Base-by-base conservation (phyloP, 2,329 filamentous ascomycete genomes). In the Aspergillus fumigatiaffinis region DNA sequence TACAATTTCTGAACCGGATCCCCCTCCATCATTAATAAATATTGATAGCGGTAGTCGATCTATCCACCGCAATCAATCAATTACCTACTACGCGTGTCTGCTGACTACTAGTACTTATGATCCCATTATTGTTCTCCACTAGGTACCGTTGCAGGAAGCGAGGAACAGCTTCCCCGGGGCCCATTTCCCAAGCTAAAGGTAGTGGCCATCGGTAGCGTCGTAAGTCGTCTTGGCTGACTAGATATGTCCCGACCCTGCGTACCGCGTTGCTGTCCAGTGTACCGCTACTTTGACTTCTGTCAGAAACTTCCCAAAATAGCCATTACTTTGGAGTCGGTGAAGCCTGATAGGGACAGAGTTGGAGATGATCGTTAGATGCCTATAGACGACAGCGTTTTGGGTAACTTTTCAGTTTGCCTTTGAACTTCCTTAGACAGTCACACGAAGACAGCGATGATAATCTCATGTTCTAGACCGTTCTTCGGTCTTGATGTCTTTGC, bases 141-240 rank as follows among this genome's bases (percentile, higher is more conserved):
- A 56, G 44, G 55, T 64, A 62, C 62, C 61, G 61, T 66, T 66
- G 62, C 62, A 71, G 64, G 68, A 69, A 66, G 62, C 63, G 60
- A 68, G 69, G 66, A 70, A 66, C 63, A 38, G 60, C 64, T 71
- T 71, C 69, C 70, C 68, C 70, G 63, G 61, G 60, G 59, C 61
- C 64, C 65, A 57, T 64, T 60, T 62, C 61, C 62, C 63, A 64
- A 63, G 62, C 68, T 70, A 71, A 64, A 63, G 61, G 68, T 70
- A 71, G 66, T 65, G 61, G 59, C 50, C 62, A 60, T 64, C 65
- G 52, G 60, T 60, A 65, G 62, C n/a, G 55, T 59, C 51, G 49
- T 53, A 61, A 51, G 38, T 59, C 52, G 58, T 58, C 62, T 63
- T 59, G 54, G 55, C 61, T 60, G 57, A 53, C 35, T 35, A 44